A percentile compares a stretch with the other conserved stretches of the same genome.
Evolutionary conservation across 306 rosid species (phyloP).

Genomic region (Alnus glutinosa): DNA sequence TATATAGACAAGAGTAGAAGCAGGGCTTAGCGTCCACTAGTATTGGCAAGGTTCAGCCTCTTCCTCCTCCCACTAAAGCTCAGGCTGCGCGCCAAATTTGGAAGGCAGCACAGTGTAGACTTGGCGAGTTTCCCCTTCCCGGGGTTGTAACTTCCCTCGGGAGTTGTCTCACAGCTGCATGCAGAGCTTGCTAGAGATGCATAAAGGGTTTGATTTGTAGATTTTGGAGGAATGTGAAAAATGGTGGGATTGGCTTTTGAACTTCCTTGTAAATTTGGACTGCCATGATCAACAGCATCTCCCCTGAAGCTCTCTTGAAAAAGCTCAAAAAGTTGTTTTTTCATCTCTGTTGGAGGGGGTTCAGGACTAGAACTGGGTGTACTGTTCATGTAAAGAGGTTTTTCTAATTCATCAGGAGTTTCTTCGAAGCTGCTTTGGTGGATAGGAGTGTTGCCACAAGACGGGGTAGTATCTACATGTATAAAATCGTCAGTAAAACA

Average conservation of each 20-base stretch:
- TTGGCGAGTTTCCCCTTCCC: constrained; percentile 28
- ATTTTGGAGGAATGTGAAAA: constrained; percentile 4
- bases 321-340: constrained; percentile 46
- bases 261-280: not conserved
- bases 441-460: constrained; percentile 27
- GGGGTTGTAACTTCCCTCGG: not conserved
- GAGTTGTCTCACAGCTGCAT: not conserved
- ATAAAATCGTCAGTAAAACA: too few relatives aligned
- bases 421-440: constrained; percentile 1
- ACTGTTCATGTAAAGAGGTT: not conserved
- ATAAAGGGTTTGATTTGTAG: not conserved
- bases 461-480: constrained; percentile 41
- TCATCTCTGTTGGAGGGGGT: constrained; percentile 21
- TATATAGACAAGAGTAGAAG: not conserved
- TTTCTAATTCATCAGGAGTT: not conserved
- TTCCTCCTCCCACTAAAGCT: constrained; percentile 40
- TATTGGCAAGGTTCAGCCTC: constrained; percentile 19
- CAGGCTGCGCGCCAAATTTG: constrained; percentile 37
- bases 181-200: constrained; percentile 8
- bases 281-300: constrained; percentile 7
- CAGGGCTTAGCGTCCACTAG: not conserved
- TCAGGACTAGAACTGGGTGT: not conserved
- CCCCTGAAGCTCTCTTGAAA: constrained; percentile 38
- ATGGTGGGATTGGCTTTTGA: constrained; percentile 14
- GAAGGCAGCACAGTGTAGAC: constrained; percentile 36